Conservation (phyloP, 139 green algal species). For the Closterium sp. region DNA sequence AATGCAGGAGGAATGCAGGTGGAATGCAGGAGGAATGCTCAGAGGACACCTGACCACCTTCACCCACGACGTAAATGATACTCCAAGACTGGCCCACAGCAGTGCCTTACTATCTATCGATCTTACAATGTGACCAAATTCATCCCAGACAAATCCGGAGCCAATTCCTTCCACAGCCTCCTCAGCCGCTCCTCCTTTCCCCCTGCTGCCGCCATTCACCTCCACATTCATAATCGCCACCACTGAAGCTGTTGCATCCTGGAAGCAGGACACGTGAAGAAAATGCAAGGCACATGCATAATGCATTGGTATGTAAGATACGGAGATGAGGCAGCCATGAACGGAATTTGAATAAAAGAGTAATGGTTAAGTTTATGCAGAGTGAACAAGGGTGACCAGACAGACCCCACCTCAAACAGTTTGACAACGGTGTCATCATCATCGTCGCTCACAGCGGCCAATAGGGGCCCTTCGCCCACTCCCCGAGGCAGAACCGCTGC, state of each 20-base stretch:
- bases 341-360: too few relatives aligned
- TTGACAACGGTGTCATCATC: background rate
- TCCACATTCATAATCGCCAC: slow-evolving; percentile 30
- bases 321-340: too few relatives aligned
- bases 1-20: too few relatives aligned
- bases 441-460: background rate
- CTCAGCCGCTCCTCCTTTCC: slow-evolving; percentile 1
- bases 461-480: background rate
- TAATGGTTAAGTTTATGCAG: too few relatives aligned
- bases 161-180: slow-evolving; percentile 63
- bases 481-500: background rate
- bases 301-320: background rate
- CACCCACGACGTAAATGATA: background rate
- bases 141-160: slow-evolving; percentile 74
- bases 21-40: too few relatives aligned
- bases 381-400: too few relatives aligned
- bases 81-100: background rate
- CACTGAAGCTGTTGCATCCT: slow-evolving; percentile 16
- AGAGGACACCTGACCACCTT: background rate
- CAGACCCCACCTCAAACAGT: background rate
- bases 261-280: background rate
- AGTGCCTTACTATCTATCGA: background rate
- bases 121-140: slow-evolving; percentile 59
- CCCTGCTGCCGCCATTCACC: background rate
- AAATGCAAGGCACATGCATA: background rate